phyloP scores from a whole-genome alignment of 257 asterid genomes.

The Jasminum sambac region DNA sequence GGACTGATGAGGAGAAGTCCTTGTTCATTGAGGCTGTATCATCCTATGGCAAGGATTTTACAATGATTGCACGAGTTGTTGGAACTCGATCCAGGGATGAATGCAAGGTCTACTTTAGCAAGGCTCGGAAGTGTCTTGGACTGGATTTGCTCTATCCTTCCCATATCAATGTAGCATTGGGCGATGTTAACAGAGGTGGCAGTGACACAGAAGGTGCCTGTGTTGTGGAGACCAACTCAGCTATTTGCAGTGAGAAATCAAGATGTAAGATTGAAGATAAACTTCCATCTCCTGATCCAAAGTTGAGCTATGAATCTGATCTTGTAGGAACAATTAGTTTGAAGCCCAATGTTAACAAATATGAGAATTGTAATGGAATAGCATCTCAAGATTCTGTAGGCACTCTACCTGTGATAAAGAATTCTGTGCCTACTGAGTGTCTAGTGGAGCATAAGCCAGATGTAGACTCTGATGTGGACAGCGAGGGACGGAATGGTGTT shows the following conservation, averaged over 20 bases:
- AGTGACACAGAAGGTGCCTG: constrained; percentile 73
- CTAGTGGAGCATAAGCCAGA: constrained; percentile 38
- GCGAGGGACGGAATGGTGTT: constrained; percentile 28
- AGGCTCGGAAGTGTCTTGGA: constrained; percentile 81
- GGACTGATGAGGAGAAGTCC: constrained; percentile 94
- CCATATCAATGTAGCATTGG: constrained; percentile 38
- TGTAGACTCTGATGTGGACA: constrained; percentile 35
- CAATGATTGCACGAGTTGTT: constrained; percentile 62
- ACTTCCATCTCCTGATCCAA: constrained; percentile 32
- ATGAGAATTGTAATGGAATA: constrained; percentile 31
- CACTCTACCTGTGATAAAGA: constrained; percentile 30
- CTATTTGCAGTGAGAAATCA: constrained; percentile 43
- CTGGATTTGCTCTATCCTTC: constrained; percentile 51
- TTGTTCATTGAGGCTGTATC: constrained; percentile 67
- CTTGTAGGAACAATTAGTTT: constrained; percentile 24
- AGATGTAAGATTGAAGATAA: constrained; percentile 43
- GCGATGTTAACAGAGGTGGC: constrained; percentile 55
- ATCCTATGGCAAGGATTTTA: constrained; percentile 74
- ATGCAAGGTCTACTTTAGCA: constrained; percentile 88
- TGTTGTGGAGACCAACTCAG: constrained; percentile 46
- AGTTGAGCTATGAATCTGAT: constrained; percentile 36
- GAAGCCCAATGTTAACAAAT: constrained; percentile 43
- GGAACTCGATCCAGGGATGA: constrained; percentile 74
- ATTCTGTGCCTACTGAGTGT: constrained; percentile 24
- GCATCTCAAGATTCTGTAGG: constrained; percentile 37